Percentiles rank a stretch among this genome's conserved stretches.
Conservation (phyloP, 257 asterid genomes). For the Solanum bukasovii region DNA sequence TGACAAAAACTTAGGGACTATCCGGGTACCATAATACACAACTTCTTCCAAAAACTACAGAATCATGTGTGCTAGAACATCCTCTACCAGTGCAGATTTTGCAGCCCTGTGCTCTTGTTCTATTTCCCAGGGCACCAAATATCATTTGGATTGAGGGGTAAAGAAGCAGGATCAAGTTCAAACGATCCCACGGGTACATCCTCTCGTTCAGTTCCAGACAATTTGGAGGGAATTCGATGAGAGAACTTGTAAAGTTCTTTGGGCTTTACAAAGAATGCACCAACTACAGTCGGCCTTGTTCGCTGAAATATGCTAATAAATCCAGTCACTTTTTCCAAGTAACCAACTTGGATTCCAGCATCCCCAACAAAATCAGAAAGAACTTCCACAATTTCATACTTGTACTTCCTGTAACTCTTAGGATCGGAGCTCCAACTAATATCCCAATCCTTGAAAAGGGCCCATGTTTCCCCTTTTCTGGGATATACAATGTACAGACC, state of each 20-base stretch:
- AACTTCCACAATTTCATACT: constrained; percentile 61
- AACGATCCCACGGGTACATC: constrained; percentile 63
- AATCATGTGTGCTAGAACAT: neutral
- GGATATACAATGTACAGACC: constrained; percentile 43
- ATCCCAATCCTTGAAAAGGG: constrained; percentile 59
- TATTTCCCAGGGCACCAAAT: constrained; percentile 27
- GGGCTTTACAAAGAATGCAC: constrained; percentile 19
- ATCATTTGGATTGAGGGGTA: constrained; percentile 38
- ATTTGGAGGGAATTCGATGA: constrained; percentile 38
- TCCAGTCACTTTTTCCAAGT: constrained; percentile 45
- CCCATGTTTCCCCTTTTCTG: constrained; percentile 62
- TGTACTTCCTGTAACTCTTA: constrained; percentile 15
- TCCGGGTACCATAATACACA: neutral
- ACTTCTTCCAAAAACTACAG: neutral
- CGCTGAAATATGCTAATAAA: constrained; percentile 48
- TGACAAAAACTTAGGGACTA: neutral
- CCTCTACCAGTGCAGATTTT: constrained; percentile 2
- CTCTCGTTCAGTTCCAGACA: constrained; percentile 45
- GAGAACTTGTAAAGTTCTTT: constrained; percentile 46
- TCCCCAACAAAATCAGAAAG: constrained; percentile 30
- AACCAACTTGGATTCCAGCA: constrained; percentile 35
- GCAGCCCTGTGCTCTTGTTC: neutral
- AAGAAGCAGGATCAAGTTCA: constrained; percentile 74
- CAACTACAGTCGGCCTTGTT: constrained; percentile 3
- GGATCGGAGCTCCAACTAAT: constrained; percentile 36